These are phyloP conservation scores for Macaranga tanarius DNA, from an alignment of 441 rosid genomes.

Conservation along the genomic window DNA sequence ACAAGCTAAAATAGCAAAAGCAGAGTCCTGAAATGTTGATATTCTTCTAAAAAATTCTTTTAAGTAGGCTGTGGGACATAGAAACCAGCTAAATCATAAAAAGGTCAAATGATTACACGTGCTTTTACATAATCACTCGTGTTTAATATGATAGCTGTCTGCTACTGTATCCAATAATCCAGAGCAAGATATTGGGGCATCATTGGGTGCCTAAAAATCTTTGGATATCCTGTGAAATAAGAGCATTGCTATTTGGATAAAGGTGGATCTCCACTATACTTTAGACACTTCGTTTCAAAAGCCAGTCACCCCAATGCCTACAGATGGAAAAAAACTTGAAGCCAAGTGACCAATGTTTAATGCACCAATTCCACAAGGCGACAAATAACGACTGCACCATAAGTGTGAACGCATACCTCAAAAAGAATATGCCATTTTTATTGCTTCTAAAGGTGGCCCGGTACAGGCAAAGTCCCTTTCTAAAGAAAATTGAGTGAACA, in stretches of 20 bases:
- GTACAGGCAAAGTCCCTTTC: background rate
- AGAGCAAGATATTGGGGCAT: background rate
- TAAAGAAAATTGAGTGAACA: too few species aligned
- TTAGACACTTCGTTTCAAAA: too few species aligned
- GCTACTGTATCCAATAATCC: background rate
- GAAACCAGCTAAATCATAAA: background rate
- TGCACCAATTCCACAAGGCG: background rate
- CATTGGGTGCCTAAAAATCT: background rate
- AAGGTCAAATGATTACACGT: background rate
- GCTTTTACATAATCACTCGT: background rate
- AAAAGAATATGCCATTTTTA: constrained; percentile 7
- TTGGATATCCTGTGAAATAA: background rate
- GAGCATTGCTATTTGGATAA: background rate
- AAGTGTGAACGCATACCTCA: constrained; percentile 16
- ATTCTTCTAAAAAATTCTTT: background rate
- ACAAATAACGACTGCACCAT: too few species aligned
- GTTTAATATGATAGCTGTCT: background rate
- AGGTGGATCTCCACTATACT: background rate
- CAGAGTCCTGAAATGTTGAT: background rate
- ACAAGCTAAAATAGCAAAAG: background rate
- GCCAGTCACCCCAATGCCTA: background rate
- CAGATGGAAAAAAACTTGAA: background rate
- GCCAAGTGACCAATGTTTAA: background rate
- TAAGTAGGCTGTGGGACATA: background rate
- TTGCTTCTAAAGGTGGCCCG: constrained; percentile 3